Evolutionary conservation across 139 green algal genomes (phyloP).

Genomic region (Picochlorum sp.): DNA sequence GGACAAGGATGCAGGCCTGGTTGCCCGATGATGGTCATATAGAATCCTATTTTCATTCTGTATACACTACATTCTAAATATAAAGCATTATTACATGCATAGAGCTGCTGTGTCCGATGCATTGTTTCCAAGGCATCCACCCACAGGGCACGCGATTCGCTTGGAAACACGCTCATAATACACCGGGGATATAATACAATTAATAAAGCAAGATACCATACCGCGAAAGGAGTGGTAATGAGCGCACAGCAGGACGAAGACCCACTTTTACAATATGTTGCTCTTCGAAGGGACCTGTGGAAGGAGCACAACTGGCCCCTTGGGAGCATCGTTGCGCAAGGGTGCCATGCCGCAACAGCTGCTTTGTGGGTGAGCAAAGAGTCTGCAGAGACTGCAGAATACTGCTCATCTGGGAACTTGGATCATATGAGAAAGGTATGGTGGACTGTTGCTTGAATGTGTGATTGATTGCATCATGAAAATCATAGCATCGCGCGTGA

Average conservation of each 20-base stretch:
- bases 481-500: background rate
- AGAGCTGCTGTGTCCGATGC: no score
- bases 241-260: background rate
- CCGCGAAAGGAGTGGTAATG: background rate
- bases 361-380: slow-evolving; percentile 67
- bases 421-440: slow-evolving; percentile 91
- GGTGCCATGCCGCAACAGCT: slow-evolving; percentile 77
- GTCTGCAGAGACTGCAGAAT: slow-evolving; percentile 39
- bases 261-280: slow-evolving; percentile 78
- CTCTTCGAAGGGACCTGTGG: slow-evolving; percentile 87
- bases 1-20: slow-evolving; percentile 58
- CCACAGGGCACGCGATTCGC: no score
- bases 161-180: no score
- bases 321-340: slow-evolving; percentile 87
- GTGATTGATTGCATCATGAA: background rate
- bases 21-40: slow-evolving; percentile 26
- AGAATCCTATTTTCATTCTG: background rate
- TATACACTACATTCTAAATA: no score
- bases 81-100: no score
- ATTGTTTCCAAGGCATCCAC: no score
- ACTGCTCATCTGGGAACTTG: slow-evolving; percentile 59
- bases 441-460: background rate
- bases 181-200: no score
- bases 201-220: no score
- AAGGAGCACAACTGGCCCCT: slow-evolving; percentile 72